A percentile compares a stretch with the other conserved stretches of the same genome.
Conservation (phyloP, 2,329 filamentous ascomycete genomes). For the Alternaria novae-zelandiae region DNA sequence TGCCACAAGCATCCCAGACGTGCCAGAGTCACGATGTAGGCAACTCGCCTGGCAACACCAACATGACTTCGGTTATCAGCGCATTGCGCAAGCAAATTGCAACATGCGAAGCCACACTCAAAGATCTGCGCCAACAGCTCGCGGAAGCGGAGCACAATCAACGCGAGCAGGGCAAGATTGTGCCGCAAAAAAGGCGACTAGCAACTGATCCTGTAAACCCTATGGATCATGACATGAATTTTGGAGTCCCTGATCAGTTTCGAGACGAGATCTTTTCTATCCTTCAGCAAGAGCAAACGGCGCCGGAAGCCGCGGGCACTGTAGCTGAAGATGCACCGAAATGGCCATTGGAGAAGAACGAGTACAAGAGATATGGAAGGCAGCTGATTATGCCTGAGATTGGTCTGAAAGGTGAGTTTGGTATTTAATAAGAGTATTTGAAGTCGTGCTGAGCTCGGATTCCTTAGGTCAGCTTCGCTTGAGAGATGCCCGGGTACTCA, state of each 20-base stretch:
- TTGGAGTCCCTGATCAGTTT: slow-evolving; percentile 52
- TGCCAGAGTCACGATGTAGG: slow-evolving; percentile 5
- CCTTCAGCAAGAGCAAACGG: slow-evolving; percentile 29
- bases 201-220: slow-evolving; percentile 32
- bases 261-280: slow-evolving; percentile 51
- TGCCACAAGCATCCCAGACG: slow-evolving; percentile 2
- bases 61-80: slow-evolving; percentile 36
- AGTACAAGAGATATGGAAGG: slow-evolving; percentile 86
- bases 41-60: slow-evolving; percentile 4
- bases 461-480: slow-evolving; percentile 75
- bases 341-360: slow-evolving; percentile 74
- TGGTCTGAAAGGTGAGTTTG: slow-evolving; percentile 70
- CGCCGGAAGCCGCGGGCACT: slow-evolving; percentile 1
- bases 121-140: slow-evolving; percentile 50
- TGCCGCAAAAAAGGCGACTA: slow-evolving; percentile 25
- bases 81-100: slow-evolving; percentile 52
- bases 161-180: slow-evolving; percentile 27
- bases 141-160: slow-evolving; percentile 51
- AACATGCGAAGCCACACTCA: slow-evolving; percentile 51
- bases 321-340: slow-evolving; percentile 11
- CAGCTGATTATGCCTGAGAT: slow-evolving; percentile 88
- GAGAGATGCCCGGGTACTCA: slow-evolving; percentile 72
- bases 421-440: neutral
- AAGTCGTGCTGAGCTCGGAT: neutral
- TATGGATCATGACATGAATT: slow-evolving; percentile 46